phyloP scores from a whole-genome alignment of 1,139 yeast species.

The Kazachstania sp. region DNA sequence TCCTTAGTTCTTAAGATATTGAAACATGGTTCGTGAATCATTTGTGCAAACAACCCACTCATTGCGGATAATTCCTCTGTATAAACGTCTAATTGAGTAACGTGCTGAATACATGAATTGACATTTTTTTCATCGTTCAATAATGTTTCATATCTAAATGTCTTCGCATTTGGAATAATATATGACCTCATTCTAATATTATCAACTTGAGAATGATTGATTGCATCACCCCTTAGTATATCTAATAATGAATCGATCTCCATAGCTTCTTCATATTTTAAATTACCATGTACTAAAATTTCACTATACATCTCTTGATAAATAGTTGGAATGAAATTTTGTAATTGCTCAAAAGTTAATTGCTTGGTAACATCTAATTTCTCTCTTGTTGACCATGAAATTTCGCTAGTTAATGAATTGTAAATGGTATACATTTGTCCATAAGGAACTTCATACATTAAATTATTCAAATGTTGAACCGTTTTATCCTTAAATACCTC shows the following conservation, averaged over 20 bases:
- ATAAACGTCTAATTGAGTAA: slow-evolving; percentile 55
- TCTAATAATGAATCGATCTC: slow-evolving; percentile 36
- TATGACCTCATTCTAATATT: slow-evolving; percentile 43
- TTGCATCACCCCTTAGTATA: slow-evolving; percentile 21
- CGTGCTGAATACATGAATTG: slow-evolving; percentile 79
- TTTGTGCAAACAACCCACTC: slow-evolving; percentile 60
- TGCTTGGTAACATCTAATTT: slow-evolving; percentile 45
- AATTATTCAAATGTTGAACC: slow-evolving; percentile 56
- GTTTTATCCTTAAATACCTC: slow-evolving; percentile 57
- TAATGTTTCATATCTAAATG: slow-evolving; percentile 42
- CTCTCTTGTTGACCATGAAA: slow-evolving; percentile 56
- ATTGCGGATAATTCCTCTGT: slow-evolving; percentile 36
- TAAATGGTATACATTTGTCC: slow-evolving; percentile 60
- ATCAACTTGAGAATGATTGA: slow-evolving; percentile 29
- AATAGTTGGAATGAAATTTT: slow-evolving; percentile 40
- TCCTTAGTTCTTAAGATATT: slow-evolving; percentile 86
- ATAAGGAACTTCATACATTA: slow-evolving; percentile 68
- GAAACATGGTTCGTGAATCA: slow-evolving; percentile 80
- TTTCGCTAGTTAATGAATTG: slow-evolving; percentile 58
- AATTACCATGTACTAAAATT: slow-evolving; percentile 72
- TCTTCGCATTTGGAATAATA: slow-evolving; percentile 38
- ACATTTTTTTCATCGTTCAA: slow-evolving; percentile 63
- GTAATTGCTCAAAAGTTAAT: slow-evolving; percentile 45
- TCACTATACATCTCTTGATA: slow-evolving; percentile 47
- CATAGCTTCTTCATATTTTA: slow-evolving; percentile 47